These are phyloP conservation scores for Oryza nivara DNA, from an alignment of 176 grass and related monocot species.

Conservation along the genomic window DNA sequence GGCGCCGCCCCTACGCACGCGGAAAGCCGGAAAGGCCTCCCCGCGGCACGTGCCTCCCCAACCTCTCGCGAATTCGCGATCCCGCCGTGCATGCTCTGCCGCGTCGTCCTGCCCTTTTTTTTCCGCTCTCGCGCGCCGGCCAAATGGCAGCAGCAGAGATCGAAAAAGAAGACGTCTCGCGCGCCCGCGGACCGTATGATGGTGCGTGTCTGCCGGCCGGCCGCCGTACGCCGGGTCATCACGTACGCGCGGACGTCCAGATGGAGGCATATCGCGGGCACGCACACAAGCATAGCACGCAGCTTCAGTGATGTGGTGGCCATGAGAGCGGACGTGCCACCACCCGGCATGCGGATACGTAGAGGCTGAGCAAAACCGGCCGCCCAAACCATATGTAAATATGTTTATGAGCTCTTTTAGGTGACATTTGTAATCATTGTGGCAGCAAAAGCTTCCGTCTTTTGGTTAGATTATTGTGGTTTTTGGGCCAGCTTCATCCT, in stretches of 20 bases:
- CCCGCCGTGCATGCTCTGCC: too few relatives aligned
- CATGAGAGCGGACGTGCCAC: neutral
- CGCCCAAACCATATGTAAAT: slow-evolving; percentile 1
- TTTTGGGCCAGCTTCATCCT: neutral
- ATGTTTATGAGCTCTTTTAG: slow-evolving; percentile 30
- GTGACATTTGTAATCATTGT: slow-evolving; percentile 39
- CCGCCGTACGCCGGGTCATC: neutral
- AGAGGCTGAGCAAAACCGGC: neutral
- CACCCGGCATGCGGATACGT: neutral
- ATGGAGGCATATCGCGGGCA: neutral
- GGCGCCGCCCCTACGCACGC: too few relatives aligned
- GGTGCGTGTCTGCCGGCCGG: too few relatives aligned
- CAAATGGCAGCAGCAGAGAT: too few relatives aligned
- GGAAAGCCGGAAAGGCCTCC: too few relatives aligned
- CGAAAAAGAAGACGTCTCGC: too few relatives aligned
- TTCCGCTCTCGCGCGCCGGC: too few relatives aligned
- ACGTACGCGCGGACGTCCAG: neutral
- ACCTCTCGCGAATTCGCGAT: too few relatives aligned
- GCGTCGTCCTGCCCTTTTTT: too few relatives aligned
- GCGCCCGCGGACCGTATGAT: too few relatives aligned
- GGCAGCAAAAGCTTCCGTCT: neutral
- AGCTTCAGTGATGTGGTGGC: neutral
- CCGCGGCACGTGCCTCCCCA: too few relatives aligned
- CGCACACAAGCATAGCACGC: neutral
- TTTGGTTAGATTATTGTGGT: neutral